Evolutionary conservation across 179 eudicot genomes (phyloP).

Genomic region (Actinidia arguta): DNA sequence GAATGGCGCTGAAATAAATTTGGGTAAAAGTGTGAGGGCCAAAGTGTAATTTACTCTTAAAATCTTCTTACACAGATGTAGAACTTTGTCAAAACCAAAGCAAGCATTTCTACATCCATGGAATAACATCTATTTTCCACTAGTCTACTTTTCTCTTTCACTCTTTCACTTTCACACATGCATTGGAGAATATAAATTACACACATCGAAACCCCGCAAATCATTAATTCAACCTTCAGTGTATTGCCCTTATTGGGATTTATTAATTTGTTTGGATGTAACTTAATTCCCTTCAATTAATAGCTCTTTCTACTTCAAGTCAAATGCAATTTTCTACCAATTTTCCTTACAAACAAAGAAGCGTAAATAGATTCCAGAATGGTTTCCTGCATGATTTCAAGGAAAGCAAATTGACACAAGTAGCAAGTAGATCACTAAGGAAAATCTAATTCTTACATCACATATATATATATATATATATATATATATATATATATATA

Average conservation of each 20-base stretch:
- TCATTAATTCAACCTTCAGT: constrained; percentile 12
- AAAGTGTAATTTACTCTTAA: too few species aligned
- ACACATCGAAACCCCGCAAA: constrained; percentile 13
- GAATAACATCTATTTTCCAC: background rate
- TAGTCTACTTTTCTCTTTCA: background rate
- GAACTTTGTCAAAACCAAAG: constrained; percentile 20
- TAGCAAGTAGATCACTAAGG: too few species aligned
- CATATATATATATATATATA: too few species aligned
- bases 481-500: too few species aligned
- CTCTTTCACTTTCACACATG: constrained; percentile 16
- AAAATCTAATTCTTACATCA: too few species aligned
- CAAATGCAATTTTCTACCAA: constrained; percentile 8
- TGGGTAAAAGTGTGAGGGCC: too few species aligned
- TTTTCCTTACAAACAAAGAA: background rate
- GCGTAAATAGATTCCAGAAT: background rate
- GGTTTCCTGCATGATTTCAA: constrained; percentile 4
- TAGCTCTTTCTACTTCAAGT: constrained; percentile 6
- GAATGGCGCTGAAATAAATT: too few species aligned
- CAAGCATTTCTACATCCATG: constrained; percentile 12
- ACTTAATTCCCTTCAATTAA: constrained; percentile 6
- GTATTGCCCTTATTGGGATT: background rate
- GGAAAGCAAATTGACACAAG: constrained; percentile 4
- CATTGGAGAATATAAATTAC: background rate
- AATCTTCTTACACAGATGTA: constrained; percentile 25
- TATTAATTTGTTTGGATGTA: constrained; percentile 7